phyloP scores from a whole-genome alignment of 83 land plant species.

The Thuja plicata region DNA sequence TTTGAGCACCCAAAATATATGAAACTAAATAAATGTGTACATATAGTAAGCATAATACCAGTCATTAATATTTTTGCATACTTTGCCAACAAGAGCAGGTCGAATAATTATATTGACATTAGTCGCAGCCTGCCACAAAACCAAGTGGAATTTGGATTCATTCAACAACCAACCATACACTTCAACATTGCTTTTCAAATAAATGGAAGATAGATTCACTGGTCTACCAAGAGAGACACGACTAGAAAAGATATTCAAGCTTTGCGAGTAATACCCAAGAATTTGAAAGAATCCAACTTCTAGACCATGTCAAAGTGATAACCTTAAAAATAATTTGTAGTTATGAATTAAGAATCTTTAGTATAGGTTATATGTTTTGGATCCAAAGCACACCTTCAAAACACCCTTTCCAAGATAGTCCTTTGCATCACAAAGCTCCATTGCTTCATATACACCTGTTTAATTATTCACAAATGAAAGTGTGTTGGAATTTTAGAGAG shows the following conservation, averaged over 20 bases:
- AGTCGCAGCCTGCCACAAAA: constrained; percentile 68
- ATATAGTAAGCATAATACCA: not conserved
- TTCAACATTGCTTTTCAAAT: not conserved
- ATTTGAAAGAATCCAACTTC: not conserved
- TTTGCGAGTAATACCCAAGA: too few relatives aligned
- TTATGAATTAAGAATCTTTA: not conserved
- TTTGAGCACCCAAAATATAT: not conserved
- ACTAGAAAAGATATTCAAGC: not conserved
- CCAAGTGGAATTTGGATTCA: not conserved
- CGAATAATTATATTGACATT: constrained; percentile 92
- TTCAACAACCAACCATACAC: not conserved
- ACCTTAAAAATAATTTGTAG: not conserved
- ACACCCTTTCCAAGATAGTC: constrained; percentile 94
- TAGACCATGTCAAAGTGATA: not conserved
- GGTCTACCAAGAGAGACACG: not conserved
- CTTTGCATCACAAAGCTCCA: constrained; percentile 17
- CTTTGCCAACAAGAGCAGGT: constrained; percentile 95
- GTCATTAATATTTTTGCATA: constrained; percentile 18
- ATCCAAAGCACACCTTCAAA: constrained; percentile 44
- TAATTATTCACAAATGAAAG: not conserved
- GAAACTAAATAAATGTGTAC: not conserved
- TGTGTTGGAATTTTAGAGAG: not conserved
- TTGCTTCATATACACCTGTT: constrained; percentile 29
- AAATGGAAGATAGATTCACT: not conserved
- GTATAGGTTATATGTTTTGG: too few relatives aligned